Base-by-base conservation (phyloP, 768 basidiomycete genomes). In the Pilatotrama ljubarskyi region DNA sequence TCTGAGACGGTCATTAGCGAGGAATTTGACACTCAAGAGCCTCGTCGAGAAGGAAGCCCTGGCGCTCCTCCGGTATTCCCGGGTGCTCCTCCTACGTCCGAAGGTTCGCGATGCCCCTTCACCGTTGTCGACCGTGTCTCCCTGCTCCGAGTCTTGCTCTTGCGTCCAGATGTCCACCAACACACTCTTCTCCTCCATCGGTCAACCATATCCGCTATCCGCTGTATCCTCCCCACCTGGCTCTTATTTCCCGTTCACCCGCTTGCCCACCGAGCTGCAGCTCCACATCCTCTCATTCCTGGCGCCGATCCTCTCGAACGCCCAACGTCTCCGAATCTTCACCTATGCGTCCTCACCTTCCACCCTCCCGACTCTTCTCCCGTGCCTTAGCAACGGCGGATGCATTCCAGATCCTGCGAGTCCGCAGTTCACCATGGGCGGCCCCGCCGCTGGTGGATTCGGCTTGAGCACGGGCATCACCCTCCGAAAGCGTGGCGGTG, bases 191-290 rank as follows among this genome's bases (percentile, higher is more conserved):
- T 42, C 55, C 25, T 22, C 63, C 9, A 64, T 64, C 29, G 59
- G 60, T 5, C 47, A 58, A n/a, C 54, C 61, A 1, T 51, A 50
- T 32, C 14, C 52, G 9, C 42, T 62, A 9, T 32, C 56, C 24
- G 26, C n/a, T 13, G 57, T 66, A 10, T 24, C 46, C 18, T 29
- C 51, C 3, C n/a, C 63, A 1, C 14, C 53, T 9, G 29, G 11
- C 8, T 59, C 68, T 5, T 24, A 66, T 26, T 76, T 76, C 60
- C 69, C 75, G 7, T 80, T 83, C 65, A 62, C 67, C 25, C 36
- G 61, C n/a, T 71, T 89, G 13, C 88, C 88, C 2, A 70, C 69
- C 9, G 87, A 89, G 68, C 72, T 89, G 7, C 80, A 82, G 55
- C 77, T 83, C 11, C 68, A 84, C 67, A 80, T 85, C 37, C 76